Conservation (phyloP, 176 grass and related monocot species). For the Calamus simplicifolius region DNA sequence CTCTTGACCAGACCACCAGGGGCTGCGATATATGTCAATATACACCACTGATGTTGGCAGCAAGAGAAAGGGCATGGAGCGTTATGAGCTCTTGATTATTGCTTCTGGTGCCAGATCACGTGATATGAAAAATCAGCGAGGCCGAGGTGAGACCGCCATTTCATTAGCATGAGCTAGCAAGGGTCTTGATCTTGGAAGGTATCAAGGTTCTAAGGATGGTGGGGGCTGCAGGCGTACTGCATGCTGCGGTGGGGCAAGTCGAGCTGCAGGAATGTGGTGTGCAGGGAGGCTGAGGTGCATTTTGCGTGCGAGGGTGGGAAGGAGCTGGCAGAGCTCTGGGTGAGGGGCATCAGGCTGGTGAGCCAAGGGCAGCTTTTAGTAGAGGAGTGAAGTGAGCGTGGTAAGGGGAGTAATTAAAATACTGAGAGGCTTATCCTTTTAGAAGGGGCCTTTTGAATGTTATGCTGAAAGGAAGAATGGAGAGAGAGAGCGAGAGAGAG, state of each 20-base stretch:
- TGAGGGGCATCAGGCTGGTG: conserved; percentile 63
- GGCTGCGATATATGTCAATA: conserved; percentile 77
- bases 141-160: conserved; percentile 89
- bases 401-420: not conserved
- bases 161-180: conserved; percentile 78
- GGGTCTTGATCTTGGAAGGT: conserved; percentile 46
- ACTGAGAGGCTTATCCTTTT: not conserved
- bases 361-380: conserved; percentile 33
- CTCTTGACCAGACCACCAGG: conserved; percentile 42
- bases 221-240: conserved; percentile 39
- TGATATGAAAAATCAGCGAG: conserved; percentile 25
- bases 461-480: conserved; percentile 25
- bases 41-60: conserved; percentile 86
- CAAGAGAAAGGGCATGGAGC: conserved; percentile 59
- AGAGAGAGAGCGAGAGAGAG: conserved; percentile 6
- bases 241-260: conserved; percentile 77
- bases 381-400: not conserved
- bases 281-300: conserved; percentile 74
- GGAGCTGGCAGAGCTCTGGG: conserved; percentile 82
- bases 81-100: conserved; percentile 82
- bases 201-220: conserved; percentile 63
- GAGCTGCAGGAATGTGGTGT: conserved; percentile 60
- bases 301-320: conserved; percentile 74
- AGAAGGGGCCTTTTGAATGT: conserved; percentile 22
- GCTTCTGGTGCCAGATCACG: conserved; percentile 50